These are phyloP conservation scores for Penicillium sp. DNA, from an alignment of 2,329 filamentous ascomycete species.

Conservation along the genomic window DNA sequence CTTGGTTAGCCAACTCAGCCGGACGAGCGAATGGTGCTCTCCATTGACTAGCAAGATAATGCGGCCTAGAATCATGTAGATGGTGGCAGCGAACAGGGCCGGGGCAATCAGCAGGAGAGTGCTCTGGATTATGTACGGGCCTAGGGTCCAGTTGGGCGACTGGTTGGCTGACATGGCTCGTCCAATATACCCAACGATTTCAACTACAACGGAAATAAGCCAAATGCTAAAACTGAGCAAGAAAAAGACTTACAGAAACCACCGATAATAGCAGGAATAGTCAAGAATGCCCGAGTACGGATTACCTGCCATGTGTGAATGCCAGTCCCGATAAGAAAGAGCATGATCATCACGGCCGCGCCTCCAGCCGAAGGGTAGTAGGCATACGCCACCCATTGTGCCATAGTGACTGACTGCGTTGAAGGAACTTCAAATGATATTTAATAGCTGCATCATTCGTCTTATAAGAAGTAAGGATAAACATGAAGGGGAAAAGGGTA, in stretches of 20 bases:
- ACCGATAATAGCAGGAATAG: slow-evolving; percentile 35
- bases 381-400: slow-evolving; percentile 21
- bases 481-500: too few relatives aligned
- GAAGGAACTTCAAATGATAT: too few relatives aligned
- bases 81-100: slow-evolving; percentile 31
- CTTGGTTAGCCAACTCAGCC: slow-evolving; percentile 28
- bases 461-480: too few relatives aligned
- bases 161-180: neutral
- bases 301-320: slow-evolving; percentile 42
- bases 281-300: slow-evolving; percentile 47
- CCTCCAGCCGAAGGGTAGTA: slow-evolving; percentile 44
- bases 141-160: neutral
- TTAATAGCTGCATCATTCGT: too few relatives aligned
- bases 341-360: slow-evolving; percentile 42
- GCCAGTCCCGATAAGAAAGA: slow-evolving; percentile 43
- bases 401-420: too few relatives aligned
- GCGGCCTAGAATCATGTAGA: slow-evolving; percentile 34
- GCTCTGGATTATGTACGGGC: slow-evolving; percentile 27
- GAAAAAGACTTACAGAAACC: slow-evolving; percentile 30
- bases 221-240: neutral
- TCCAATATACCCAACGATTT: neutral
- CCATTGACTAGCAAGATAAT: slow-evolving; percentile 27
- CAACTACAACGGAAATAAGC: neutral
- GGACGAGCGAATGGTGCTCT: slow-evolving; percentile 25
- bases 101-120: slow-evolving; percentile 31